phyloP scores from a whole-genome alignment of 2,329 filamentous ascomycete species.

The Trichoderma sp. region DNA sequence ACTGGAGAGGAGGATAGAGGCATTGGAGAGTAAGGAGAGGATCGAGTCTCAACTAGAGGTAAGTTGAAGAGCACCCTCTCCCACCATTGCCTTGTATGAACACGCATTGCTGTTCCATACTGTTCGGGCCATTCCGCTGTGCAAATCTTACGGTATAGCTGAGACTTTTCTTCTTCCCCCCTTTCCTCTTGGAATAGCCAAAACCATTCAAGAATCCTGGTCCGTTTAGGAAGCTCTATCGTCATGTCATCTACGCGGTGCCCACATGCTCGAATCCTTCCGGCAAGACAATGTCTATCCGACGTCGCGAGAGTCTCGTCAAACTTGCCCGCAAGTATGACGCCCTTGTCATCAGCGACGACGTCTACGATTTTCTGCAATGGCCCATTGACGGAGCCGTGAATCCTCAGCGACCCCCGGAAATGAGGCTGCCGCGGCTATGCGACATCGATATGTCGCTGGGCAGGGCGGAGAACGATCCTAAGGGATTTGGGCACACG shows the following conservation, averaged over 20 bases:
- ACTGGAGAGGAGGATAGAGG: slow-evolving; percentile 32
- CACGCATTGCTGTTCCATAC: neutral
- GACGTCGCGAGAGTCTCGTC: slow-evolving; percentile 66
- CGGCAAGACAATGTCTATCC: slow-evolving; percentile 73
- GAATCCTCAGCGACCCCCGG: slow-evolving; percentile 24
- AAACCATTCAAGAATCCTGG: slow-evolving; percentile 54
- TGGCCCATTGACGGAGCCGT: slow-evolving; percentile 57
- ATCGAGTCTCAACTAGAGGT: slow-evolving; percentile 20
- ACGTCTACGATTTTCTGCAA: slow-evolving; percentile 91
- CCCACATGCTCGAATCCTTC: slow-evolving; percentile 89
- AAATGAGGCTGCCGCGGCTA: slow-evolving; percentile 67
- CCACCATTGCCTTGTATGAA: neutral
- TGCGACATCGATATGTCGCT: slow-evolving; percentile 74
- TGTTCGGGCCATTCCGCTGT: fast-evolving
- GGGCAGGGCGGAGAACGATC: slow-evolving; percentile 50
- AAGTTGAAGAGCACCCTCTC: neutral
- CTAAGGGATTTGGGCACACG: slow-evolving; percentile 66
- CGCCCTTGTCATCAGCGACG: slow-evolving; percentile 81
- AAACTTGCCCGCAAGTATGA: slow-evolving; percentile 74
- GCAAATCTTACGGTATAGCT: neutral
- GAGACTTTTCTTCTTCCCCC: neutral
- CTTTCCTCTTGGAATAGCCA: neutral
- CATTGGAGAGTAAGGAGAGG: slow-evolving; percentile 31
- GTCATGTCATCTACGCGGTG: slow-evolving; percentile 83
- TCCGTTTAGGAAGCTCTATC: slow-evolving; percentile 73